phyloP scores from a whole-genome alignment of 306 rosid species.

The Fragaria vesca region DNA sequence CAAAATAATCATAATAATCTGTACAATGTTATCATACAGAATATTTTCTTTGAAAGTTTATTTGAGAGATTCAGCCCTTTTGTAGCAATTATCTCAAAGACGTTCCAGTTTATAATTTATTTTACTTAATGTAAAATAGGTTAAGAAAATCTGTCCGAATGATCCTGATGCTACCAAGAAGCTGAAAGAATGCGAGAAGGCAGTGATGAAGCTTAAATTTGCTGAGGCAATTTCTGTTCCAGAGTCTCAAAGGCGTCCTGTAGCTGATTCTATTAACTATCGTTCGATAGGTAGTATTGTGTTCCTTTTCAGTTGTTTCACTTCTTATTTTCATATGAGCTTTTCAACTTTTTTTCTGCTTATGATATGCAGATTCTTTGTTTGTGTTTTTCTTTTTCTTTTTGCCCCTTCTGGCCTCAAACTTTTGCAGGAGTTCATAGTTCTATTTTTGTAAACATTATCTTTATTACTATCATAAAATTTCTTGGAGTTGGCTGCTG shows the following conservation, averaged over 20 bases:
- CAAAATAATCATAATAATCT: not conserved
- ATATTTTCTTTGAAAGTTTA: not conserved
- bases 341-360: not conserved
- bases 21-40: not conserved
- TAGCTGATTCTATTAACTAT: constrained; percentile 71
- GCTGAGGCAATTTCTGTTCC: constrained; percentile 91
- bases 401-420: not conserved
- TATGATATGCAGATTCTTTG: constrained; percentile 10
- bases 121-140: constrained; percentile 48
- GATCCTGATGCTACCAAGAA: constrained; percentile 89
- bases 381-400: not conserved
- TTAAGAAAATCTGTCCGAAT: constrained; percentile 81
- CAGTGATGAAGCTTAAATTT: constrained; percentile 88
- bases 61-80: not conserved
- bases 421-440: not conserved
- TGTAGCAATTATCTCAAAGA: not conserved
- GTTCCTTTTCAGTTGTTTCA: constrained; percentile 8
- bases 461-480: not conserved
- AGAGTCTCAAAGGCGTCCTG: constrained; percentile 53
- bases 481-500: constrained; percentile 6
- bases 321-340: not conserved
- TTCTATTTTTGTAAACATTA: not conserved
- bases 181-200: constrained; percentile 97
- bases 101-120: constrained; percentile 9
- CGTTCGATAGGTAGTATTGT: constrained; percentile 69